Percentiles rank a stretch among this genome's conserved stretches.
These are phyloP conservation scores for Forsythia viridissima DNA, from an alignment of 257 asterid genomes.

Conservation along the genomic window DNA sequence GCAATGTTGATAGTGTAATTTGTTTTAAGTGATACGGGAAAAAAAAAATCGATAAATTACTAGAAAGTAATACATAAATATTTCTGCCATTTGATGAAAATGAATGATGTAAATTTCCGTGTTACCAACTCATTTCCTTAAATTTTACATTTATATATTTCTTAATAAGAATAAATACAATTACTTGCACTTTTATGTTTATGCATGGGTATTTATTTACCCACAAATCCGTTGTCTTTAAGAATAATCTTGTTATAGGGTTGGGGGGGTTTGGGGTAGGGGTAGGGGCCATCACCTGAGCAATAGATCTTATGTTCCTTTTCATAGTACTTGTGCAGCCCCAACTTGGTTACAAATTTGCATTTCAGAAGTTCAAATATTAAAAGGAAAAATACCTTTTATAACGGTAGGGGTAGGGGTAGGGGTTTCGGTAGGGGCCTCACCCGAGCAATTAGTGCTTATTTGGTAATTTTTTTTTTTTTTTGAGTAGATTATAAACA, in stretches of 20 bases:
- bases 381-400: too few relatives aligned
- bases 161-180: slow-evolving; percentile 24
- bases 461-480: too few relatives aligned
- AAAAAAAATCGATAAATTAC: background rate
- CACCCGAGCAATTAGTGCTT: too few relatives aligned
- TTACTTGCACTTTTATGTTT: background rate
- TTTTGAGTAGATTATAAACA: too few relatives aligned
- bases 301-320: background rate
- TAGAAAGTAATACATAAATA: too few relatives aligned
- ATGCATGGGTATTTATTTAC: background rate
- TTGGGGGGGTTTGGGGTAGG: background rate
- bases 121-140: background rate
- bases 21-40: background rate
- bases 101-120: too few relatives aligned
- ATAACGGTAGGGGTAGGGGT: too few relatives aligned
- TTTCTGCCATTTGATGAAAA: background rate
- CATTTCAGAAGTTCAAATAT: too few relatives aligned
- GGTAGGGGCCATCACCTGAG: slow-evolving; percentile 45
- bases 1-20: background rate
- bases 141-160: background rate
- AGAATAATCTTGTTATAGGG: background rate
- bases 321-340: too few relatives aligned
- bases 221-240: slow-evolving; percentile 6
- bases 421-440: too few relatives aligned
- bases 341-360: too few relatives aligned